Base-by-base conservation (phyloP, 2,329 filamentous ascomycete species). In the Onygena corvina region DNA sequence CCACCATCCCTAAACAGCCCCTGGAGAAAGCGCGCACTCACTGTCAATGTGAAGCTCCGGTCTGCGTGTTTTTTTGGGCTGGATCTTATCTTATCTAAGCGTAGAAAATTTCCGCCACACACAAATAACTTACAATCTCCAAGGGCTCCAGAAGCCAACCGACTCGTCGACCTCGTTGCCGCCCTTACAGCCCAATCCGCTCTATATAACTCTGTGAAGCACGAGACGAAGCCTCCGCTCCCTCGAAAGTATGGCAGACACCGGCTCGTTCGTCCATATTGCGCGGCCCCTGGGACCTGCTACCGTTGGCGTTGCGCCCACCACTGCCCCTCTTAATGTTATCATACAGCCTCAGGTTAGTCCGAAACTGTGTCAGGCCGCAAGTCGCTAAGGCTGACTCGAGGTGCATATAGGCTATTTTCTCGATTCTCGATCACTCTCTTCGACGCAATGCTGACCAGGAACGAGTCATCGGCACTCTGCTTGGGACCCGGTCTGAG, bases 391-490 rank as follows among this genome's bases (percentile, higher is more conserved):
- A 23, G 6, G 3, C 27, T 38, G 16, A 46, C 31, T 11, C 4
- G 50, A 36, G 3, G 21, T n/a, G 20, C 18, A 49, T 54, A 12
- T 57, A 78, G 74, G 79, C 79, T 54, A 72, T 83, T 51, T 81
- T 82, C 72, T 78, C 76, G 53, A 70, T 83, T 59, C 75, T 83
- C 67, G 92, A 98, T 72, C 92, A 98, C 75, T 89, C 90, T 58
- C 80, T 90, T 58, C 86, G 92, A 70, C 83, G 90, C 63, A 88
- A 93, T 62, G 82, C 83, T 57, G 87, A 94, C 69, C 88, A 92
- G 64, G 87, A 92, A 62, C 86, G 92, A 64, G 92, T 98, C 56
- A 98, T 98, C 64, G 92, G 92, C 62, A 94, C 92, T 53, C 80
- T 98, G 50, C 81, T 98, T 51, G 92, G 92, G 64, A 84, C 83